Conservation (phyloP, 139 green algal genomes). For the Haematococcus sp. region DNA sequence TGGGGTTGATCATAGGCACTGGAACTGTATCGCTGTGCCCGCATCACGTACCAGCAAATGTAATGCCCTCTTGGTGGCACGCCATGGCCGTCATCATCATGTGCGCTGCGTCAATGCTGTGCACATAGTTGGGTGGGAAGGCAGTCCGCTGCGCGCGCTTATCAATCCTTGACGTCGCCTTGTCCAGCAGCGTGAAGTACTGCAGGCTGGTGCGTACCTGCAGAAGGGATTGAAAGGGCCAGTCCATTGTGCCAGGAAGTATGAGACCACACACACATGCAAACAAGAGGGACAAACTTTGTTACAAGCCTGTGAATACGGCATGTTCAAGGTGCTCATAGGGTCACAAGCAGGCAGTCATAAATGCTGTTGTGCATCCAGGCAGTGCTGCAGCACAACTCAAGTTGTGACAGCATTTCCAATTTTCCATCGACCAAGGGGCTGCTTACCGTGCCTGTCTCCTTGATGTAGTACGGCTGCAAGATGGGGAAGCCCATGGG, state of each 20-base stretch:
- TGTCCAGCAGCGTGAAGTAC: not conserved
- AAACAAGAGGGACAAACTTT: no score
- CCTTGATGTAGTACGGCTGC: slow-evolving; percentile 80
- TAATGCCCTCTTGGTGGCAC: slow-evolving; percentile 4
- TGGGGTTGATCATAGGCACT: not conserved
- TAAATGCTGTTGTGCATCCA: no score
- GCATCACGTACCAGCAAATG: slow-evolving; percentile 16
- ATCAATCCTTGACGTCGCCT: slow-evolving; percentile 1
- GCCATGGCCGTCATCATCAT: slow-evolving; percentile 96
- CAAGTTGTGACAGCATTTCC: no score
- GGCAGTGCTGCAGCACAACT: no score
- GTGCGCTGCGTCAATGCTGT: slow-evolving; percentile 92
- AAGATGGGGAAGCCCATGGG: slow-evolving; percentile 89
- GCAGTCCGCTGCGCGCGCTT: slow-evolving; percentile 74
- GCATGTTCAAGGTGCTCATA: no score
- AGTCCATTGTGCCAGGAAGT: no score
- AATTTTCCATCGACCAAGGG: no score
- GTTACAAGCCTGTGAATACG: no score
- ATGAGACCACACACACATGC: no score
- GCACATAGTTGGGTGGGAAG: slow-evolving; percentile 98
- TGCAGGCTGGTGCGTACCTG: slow-evolving; percentile 10
- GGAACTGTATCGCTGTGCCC: not conserved
- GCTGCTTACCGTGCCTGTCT: slow-evolving; percentile 12
- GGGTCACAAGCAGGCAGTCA: not conserved
- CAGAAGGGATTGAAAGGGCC: no score